Evolutionary conservation across 2,329 filamentous ascomycete species (phyloP), one percentile per base, ranked within the genome.

Genomic region (Decorospora gaudefroyi): DNA sequence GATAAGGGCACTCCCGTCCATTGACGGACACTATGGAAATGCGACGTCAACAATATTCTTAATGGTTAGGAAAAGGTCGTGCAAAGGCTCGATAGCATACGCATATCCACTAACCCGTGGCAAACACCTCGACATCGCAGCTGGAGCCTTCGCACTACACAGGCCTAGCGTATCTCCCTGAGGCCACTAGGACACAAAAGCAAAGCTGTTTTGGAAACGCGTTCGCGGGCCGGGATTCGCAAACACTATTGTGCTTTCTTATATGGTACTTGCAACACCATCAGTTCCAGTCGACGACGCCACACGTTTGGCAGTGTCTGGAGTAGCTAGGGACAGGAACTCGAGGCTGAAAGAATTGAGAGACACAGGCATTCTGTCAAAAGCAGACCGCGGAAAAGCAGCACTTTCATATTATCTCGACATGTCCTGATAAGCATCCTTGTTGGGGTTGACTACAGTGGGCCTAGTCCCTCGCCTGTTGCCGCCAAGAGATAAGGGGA

Each of bases 401-500:
- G 34, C 38, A 17, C 43, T 51, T n/a, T 50, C 42, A 53, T 55
- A 52, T 62, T 62, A 59, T 67, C 55, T 59, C 12, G 12, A 49
- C 39, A 40, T 35, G 43, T 42, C 49, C 32, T 63, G 64, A 68
- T 65, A 68, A 67, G 61, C 26, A 53, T 50, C 52, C 44, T 45
- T 53, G 51, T 53, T 53, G 49, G 50, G 57, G 23, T 36, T 37
- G 25, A 37, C 36, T 44, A 45, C 29, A 40, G 40, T 40, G 26
- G 37, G 50, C 46, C 51, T 60, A 53, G 59, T 43, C 53, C 41
- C 54, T 48, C 51, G 49, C 38, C 49, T 49, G 51, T 39, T 37
- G 44, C 26, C 49, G 59, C 59, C 61, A 64, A 67, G 63, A 68
- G 65, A 68, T 68, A 68, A 68, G 65, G 58, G 47, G 62, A 57